phyloP scores from a whole-genome alignment of 371 early-diverging fungal species.

The Mortierella sp. region DNA sequence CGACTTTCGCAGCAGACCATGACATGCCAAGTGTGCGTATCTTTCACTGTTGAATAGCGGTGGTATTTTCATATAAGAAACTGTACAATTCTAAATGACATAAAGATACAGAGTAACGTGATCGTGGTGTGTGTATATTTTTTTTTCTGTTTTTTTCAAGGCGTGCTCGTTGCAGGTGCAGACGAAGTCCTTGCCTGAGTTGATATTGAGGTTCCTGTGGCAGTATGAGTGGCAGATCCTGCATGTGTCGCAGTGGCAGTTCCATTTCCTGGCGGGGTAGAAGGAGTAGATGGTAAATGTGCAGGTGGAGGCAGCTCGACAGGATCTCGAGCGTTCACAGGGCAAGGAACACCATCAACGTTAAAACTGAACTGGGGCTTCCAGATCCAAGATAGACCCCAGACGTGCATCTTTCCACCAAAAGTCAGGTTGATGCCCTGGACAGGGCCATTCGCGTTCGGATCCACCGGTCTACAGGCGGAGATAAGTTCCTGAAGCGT shows the following conservation, averaged over 20 bases:
- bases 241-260: neutral
- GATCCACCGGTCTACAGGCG: constrained; percentile 23
- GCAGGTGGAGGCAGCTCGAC: neutral
- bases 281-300: neutral
- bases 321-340: constrained; percentile 30
- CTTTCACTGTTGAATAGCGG: too few relatives aligned
- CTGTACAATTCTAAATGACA: too few relatives aligned
- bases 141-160: too few relatives aligned
- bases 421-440: constrained; percentile 24
- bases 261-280: neutral
- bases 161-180: neutral
- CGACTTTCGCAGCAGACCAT: too few relatives aligned
- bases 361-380: constrained; percentile 46
- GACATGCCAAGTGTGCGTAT: too few relatives aligned
- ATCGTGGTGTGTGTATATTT: too few relatives aligned
- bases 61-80: too few relatives aligned
- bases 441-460: neutral
- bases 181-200: too few relatives aligned
- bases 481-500: constrained; percentile 20
- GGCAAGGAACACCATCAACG: constrained; percentile 31
- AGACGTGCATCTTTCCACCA: constrained; percentile 31
- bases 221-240: neutral
- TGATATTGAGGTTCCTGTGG: neutral
- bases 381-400: constrained; percentile 48
- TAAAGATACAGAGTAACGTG: neutral